Evolutionary conservation across 2,329 filamentous ascomycete species (phyloP), one percentile per base, ranked within the genome.

Genomic region (Sarocladium strictum): DNA sequence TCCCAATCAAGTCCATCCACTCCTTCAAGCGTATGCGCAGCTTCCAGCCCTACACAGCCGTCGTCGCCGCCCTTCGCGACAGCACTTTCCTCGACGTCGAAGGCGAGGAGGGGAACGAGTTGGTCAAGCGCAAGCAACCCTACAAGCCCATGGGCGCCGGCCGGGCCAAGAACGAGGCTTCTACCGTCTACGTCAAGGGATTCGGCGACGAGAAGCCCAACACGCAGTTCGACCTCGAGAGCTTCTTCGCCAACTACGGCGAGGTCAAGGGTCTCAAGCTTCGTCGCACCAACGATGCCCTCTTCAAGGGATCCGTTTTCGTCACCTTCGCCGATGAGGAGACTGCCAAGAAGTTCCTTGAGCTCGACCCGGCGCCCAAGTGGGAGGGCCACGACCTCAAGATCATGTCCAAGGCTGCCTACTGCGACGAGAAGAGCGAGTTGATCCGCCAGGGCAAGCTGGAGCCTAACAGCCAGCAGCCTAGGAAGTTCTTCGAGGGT

Each of bases 301-400:
- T 80, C 53, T 99, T 97, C 85, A 99, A 99, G 80, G 91, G 93
- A 62, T 96, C 90, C 61, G 90, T 96, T 56, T 97, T 97, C 67
- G 90, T 96, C 60, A 93, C 97, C 71, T 99, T 97, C 70, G 79
- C 83, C 58, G 82, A 83, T 51, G 86, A 91, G 65, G 89, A 95
- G 61, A 80, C 83, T 21, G 86, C 89, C 64, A 80, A 91, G 69
- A 84, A 84, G 56, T 99, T 99, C 73, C 75, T 97, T 58, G 83
- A 76, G 14, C 75, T 90, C 38, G 87, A 96, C 54, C 86, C 89
- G 19, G 85, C 87, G 69, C 94, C 94, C 57, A 83, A 86, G 69
- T 99, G 85, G 84, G 50, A 53, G 32, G 91, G 80, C 53, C 78
- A 89, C 61, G 85, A 90, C 32, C 78, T 97, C 53, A 75, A 85